Base-by-base conservation (phyloP, 768 basidiomycete genomes). In the Kwoniella sp. region DNA sequence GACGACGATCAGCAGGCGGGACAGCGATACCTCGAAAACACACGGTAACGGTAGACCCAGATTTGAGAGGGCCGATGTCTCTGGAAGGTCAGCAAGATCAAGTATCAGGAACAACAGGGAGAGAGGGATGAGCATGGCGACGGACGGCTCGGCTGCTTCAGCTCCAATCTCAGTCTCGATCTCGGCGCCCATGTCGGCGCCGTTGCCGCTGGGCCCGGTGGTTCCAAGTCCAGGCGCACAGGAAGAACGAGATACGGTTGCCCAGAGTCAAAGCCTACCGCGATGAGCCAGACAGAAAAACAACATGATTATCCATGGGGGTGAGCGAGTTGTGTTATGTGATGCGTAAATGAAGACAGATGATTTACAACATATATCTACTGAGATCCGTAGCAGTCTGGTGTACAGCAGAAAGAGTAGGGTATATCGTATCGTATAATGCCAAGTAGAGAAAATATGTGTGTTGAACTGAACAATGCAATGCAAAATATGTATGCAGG, bases 51-150 rank as follows among this genome's bases (percentile, higher is more conserved):
- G 41, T 3, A 53, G 60, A 45, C 60, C 60, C 9, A 37, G 52
- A 17, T 38, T 61, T n/a, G 60, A 61, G 15, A 50, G 60, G 26
- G 52, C 60, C 5, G 60, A 51, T 28, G 45, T n/a, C 15, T 61
- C 60, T 2, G 37, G 37, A 2, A 28, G 52, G 20, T 61, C 60
- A 11, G 51, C 48, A n/a, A 60, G 23, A 48, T 60, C 48, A 31
- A 52, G 58, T 50, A 23, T 51, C 31, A 22, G 58, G 50, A 25
- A 50, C 58, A 50, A 47, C 26, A 30, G 37, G 15, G 41, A 45
- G 15, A 9, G 41, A 17, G 41, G 41, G 41, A 45, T 45, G 41
- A 45, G 41, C 20, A 45, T 45, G 41, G 41, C 41, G 11, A 45
- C 41, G 9, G 41, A 45, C 9, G 41, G 11, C 20, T 45, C 41